Evolutionary conservation across 1,139 yeast genomes (phyloP).

Genomic region (Groenewaldozyma auringiensis): DNA sequence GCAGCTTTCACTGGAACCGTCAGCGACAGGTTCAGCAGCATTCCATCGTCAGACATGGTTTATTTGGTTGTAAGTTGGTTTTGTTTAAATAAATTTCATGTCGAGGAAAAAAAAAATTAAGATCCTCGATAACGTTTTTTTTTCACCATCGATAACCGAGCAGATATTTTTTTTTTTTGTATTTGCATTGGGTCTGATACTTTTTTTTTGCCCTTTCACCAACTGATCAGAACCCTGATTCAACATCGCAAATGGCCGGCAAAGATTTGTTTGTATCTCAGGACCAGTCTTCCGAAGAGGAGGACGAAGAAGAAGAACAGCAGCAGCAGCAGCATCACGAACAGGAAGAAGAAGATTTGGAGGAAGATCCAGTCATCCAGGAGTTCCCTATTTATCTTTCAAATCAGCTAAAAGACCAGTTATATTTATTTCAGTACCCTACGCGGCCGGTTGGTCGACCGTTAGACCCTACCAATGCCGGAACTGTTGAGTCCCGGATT

Average conservation of each 20-base stretch:
- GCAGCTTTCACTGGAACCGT: constrained; percentile 10
- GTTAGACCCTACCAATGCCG: constrained; percentile 36
- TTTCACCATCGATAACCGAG: no score
- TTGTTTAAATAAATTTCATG: no score
- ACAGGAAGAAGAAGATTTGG: constrained; percentile 6
- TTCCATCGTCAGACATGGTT: constrained; percentile 46
- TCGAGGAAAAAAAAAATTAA: no score
- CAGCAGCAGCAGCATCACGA: neutral
- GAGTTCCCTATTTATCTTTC: constrained; percentile 61
- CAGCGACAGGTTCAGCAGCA: constrained; percentile 42
- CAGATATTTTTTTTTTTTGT: no score
- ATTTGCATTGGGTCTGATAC: no score
- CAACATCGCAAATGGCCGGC: neutral
- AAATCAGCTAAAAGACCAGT: constrained; percentile 25
- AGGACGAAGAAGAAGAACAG: neutral
- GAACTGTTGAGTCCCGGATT: constrained; percentile 44
- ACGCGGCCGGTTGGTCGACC: constrained; percentile 52
- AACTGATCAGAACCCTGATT: no score
- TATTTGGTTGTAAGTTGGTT: no score
- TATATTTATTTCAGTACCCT: constrained; percentile 61
- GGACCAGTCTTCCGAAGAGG: constrained; percentile 2
- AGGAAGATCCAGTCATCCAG: constrained; percentile 68
- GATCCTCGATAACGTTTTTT: no score
- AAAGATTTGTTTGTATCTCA: constrained; percentile 6
- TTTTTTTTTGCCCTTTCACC: no score